phyloP scores from a whole-genome alignment of 2,329 filamentous ascomycete species.

The Malbranchea zuffiana region DNA sequence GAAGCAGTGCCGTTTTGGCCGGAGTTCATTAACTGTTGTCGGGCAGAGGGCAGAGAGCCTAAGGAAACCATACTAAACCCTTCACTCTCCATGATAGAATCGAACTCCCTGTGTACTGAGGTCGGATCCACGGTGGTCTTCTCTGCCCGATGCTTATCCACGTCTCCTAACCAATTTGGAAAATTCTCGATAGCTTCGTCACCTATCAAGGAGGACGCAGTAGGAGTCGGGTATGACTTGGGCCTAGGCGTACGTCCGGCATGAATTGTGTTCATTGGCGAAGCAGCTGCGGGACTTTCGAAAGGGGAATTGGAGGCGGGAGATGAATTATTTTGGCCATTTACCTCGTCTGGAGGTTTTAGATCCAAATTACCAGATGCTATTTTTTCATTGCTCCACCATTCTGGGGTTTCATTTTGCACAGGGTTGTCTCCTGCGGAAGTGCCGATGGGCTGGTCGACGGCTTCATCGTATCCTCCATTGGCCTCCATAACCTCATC shows the following conservation, averaged over 20 bases:
- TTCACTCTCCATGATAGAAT: slow-evolving; percentile 48
- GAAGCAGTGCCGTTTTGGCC: slow-evolving; percentile 14
- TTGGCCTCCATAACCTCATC: not conserved
- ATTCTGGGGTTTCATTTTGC: not conserved
- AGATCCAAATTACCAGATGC: too few relatives aligned
- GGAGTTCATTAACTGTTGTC: slow-evolving; percentile 31
- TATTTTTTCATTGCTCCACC: not conserved
- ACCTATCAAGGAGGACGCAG: slow-evolving; percentile 30
- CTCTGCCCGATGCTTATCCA: not conserved
- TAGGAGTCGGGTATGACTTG: slow-evolving; percentile 30
- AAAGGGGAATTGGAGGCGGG: slow-evolving; percentile 16
- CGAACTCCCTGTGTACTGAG: slow-evolving; percentile 38
- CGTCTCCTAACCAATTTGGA: too few relatives aligned
- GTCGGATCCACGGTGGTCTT: slow-evolving; percentile 22
- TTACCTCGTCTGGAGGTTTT: too few relatives aligned
- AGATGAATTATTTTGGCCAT: too few relatives aligned
- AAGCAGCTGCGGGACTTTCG: slow-evolving; percentile 19
- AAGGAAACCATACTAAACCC: slow-evolving; percentile 49
- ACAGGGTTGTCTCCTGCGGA: not conserved
- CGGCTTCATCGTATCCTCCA: not conserved
- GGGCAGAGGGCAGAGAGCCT: slow-evolving; percentile 42
- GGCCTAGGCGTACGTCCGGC: slow-evolving; percentile 25
- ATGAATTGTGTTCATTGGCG: slow-evolving; percentile 26
- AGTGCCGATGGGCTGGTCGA: not conserved
- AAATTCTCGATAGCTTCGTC: slow-evolving; percentile 23